These are phyloP conservation scores for Wickerhamomyces alni DNA, from an alignment of 805 yeast species.

Conservation along the genomic window DNA sequence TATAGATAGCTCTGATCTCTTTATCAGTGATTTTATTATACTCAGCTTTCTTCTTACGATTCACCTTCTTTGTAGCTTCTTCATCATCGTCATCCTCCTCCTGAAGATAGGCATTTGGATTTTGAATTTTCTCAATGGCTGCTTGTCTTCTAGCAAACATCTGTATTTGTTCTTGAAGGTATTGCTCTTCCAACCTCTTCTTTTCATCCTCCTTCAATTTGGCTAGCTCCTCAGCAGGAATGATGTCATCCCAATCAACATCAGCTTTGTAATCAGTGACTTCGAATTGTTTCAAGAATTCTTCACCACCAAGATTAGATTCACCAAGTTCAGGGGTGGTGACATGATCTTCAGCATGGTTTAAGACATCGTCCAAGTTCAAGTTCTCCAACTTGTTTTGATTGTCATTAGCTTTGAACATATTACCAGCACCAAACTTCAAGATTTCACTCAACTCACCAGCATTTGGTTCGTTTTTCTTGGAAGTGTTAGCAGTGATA, in stretches of 20 bases:
- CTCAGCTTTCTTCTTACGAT: slow-evolving; percentile 33
- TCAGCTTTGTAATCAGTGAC: slow-evolving; percentile 98
- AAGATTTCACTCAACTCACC: slow-evolving; percentile 88
- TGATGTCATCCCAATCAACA: slow-evolving; percentile 98
- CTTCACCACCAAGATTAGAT: slow-evolving; percentile 97
- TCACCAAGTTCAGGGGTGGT: slow-evolving; percentile 97
- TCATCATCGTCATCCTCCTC: slow-evolving; percentile 35
- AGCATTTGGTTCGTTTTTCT: slow-evolving; percentile 68
- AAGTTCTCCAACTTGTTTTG: slow-evolving; percentile 93
- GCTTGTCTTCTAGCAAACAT: slow-evolving; percentile 78
- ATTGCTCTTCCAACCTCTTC: slow-evolving; percentile 79
- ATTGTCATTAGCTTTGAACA: slow-evolving; percentile 93
- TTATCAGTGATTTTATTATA: slow-evolving; percentile 66
- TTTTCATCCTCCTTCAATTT: slow-evolving; percentile 89
- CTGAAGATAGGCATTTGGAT: slow-evolving; percentile 35
- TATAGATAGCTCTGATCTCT: slow-evolving; percentile 81
- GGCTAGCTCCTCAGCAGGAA: slow-evolving; percentile 88
- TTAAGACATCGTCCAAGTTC: slow-evolving; percentile 91
- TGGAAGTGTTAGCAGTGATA: slow-evolving; percentile 64
- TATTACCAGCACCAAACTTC: slow-evolving; percentile 97
- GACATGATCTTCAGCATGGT: slow-evolving; percentile 95
- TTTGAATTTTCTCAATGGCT: slow-evolving; percentile 56
- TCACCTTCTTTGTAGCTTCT: slow-evolving; percentile 26
- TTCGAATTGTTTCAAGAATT: slow-evolving; percentile 92
- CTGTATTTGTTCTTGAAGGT: slow-evolving; percentile 82